These are phyloP conservation scores for Plasmodium gaboni DNA, from an alignment of 169 alveolate genomes.

Conservation along the genomic window DNA sequence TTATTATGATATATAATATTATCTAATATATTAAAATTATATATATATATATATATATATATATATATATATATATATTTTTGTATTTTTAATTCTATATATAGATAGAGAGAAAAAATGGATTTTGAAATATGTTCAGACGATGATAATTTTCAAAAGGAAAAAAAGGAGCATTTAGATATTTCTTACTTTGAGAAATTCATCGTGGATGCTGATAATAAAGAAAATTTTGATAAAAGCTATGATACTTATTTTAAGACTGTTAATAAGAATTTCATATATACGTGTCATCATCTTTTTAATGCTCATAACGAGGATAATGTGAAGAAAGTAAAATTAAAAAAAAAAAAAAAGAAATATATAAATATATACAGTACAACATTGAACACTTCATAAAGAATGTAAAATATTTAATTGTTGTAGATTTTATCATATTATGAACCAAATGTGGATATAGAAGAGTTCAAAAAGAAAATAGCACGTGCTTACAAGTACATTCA, in stretches of 20 bases:
- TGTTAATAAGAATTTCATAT: conserved; percentile 24
- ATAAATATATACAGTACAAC: not conserved
- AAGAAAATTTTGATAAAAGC: conserved; percentile 19
- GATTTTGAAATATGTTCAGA: conserved; percentile 8
- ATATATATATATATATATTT: too few relatives aligned
- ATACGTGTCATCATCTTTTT: conserved; percentile 32
- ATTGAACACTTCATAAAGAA: not conserved
- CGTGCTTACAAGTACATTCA: conserved; percentile 29
- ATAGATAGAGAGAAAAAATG: conserved; percentile 18
- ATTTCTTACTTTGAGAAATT: conserved; percentile 10
- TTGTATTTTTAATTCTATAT: too few relatives aligned
- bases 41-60: too few relatives aligned
- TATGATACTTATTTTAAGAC: conserved; percentile 25
- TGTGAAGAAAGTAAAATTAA: conserved; percentile 40
- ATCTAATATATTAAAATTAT: too few relatives aligned
- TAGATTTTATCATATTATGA: conserved; percentile 59
- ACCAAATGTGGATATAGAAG: conserved; percentile 21
- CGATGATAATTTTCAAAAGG: conserved; percentile 20
- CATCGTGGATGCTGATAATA: conserved; percentile 16
- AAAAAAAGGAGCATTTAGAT: conserved; percentile 23
- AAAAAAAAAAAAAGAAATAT: not conserved
- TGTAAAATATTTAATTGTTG: conserved; percentile 16
- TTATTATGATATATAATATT: too few relatives aligned
- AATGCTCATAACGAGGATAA: conserved; percentile 16
- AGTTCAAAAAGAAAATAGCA: conserved; percentile 27